phyloP scores from a whole-genome alignment of 2,329 filamentous ascomycete species.

The Colletotrichum simmondsii region DNA sequence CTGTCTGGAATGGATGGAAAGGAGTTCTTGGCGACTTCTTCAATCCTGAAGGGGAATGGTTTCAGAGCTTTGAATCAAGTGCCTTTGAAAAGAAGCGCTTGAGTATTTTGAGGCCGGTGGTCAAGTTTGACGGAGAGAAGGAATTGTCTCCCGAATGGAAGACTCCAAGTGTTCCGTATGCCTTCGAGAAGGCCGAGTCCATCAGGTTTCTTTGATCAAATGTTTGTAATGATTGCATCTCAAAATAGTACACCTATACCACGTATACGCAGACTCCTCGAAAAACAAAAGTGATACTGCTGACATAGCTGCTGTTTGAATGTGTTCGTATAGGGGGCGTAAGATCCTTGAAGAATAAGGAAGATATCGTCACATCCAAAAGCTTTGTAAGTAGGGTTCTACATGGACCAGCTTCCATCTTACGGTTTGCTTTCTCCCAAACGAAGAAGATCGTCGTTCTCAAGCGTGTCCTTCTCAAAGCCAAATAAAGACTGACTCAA shows the following conservation, averaged over 20 bases:
- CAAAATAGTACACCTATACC: too few species aligned
- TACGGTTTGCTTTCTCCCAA: neutral
- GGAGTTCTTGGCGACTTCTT: conserved; percentile 13
- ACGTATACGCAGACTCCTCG: too few species aligned
- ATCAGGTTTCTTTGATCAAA: neutral
- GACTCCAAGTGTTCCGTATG: conserved; percentile 20
- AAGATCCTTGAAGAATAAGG: too few species aligned
- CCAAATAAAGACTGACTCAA: conserved; percentile 56
- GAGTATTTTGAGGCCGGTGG: conserved; percentile 20
- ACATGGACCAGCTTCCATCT: too few species aligned
- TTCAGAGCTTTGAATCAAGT: conserved; percentile 17
- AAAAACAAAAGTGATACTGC: too few species aligned
- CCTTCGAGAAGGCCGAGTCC: conserved; percentile 10
- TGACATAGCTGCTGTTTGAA: too few species aligned
- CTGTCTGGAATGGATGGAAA: conserved; percentile 24
- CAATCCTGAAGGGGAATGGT: conserved; percentile 20
- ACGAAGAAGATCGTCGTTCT: conserved; percentile 52
- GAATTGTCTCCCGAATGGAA: conserved; percentile 21
- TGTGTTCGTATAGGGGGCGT: too few species aligned
- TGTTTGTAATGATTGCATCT: too few species aligned
- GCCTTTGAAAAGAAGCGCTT: conserved; percentile 2
- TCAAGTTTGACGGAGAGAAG: conserved; percentile 12
- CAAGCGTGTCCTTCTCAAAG: conserved; percentile 57
- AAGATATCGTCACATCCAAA: too few species aligned
- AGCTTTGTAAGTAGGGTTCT: too few species aligned